Evolutionary conservation across 2,329 filamentous ascomycete genomes (phyloP), one percentile per base, ranked within the genome.

Genomic region (Colletotrichum limetticola): DNA sequence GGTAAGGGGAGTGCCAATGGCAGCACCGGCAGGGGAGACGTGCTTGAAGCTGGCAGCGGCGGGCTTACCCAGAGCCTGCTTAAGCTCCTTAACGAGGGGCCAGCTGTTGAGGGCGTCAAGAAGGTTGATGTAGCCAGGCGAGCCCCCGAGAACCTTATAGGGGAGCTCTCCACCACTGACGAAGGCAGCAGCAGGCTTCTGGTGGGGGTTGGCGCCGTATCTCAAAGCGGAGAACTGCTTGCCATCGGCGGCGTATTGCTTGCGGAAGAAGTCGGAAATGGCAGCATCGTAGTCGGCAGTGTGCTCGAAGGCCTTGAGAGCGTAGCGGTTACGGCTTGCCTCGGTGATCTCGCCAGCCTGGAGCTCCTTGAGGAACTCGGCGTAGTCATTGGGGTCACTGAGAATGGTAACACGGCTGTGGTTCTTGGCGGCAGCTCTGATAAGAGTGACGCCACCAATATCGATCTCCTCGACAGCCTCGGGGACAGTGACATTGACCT

Each of bases 381-480:
- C 91, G 85, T 99, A 99, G 86, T 99, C 96, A 74, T 89, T 88
- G 64, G 97, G 96, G 84, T 98, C 96, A 79, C 94, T 98, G 77
- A 99, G 92, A 82, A 98, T 98, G 75, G 95, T 98, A 74, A 99
- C 97, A 72, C 97, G 92, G 76, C 92, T 88, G 87, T 99, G 97
- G 88, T 99, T 99, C 91, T 99, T 99, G 78, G 97, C 97, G 30
- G 97, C 97, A 69, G 97, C 97, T 76, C 97, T 93, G 81, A 99
- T 94, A 74, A 99, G 92, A 52, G 97, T 99, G 65, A 99, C 97
- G 79, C 97, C 97, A 76, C 95, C 97, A 81, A 99, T 98, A 85
- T 99, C 97, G 79, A 99, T 97, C 87, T 99, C 97, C 86, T 99
- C 97, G 52, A 99, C 96, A 64, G 97, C 97, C 86, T 99, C 96